These are phyloP conservation scores for Ustilaginoidea virens DNA, from an alignment of 2,329 filamentous ascomycete genomes.

Conservation along the genomic window DNA sequence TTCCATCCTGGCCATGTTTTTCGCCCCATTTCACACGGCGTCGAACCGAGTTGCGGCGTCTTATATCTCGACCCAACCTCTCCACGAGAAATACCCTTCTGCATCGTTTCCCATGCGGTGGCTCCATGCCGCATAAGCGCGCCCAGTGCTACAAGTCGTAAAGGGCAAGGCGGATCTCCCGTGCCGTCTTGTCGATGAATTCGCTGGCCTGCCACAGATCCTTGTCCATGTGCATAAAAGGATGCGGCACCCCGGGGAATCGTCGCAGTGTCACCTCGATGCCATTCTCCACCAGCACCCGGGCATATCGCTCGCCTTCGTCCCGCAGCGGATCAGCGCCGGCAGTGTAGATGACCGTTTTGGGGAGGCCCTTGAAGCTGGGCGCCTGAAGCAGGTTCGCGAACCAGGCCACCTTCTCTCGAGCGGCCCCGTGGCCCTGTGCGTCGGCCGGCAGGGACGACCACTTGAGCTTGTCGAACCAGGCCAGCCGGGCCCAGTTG, in stretches of 20 bases:
- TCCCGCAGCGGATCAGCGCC: constrained; percentile 29
- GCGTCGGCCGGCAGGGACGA: constrained; percentile 9
- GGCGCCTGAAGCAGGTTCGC: constrained; percentile 20
- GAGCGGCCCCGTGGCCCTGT: constrained; percentile 5
- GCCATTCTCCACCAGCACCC: constrained; percentile 24
- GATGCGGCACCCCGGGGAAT: constrained; percentile 31
- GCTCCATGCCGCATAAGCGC: too few relatives aligned
- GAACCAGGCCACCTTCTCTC: constrained; percentile 11
- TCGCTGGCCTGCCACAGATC: constrained; percentile 19
- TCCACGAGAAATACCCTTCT: too few relatives aligned
- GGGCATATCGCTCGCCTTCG: constrained; percentile 31
- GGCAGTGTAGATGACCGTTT: constrained; percentile 26
- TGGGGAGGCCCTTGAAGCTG: constrained; percentile 16
- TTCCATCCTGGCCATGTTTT: too few relatives aligned
- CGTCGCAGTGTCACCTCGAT: constrained; percentile 28
- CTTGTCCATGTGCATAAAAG: constrained; percentile 33
- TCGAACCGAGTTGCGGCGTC: too few relatives aligned
- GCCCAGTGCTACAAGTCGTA: too few relatives aligned
- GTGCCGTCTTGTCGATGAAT: constrained; percentile 17
- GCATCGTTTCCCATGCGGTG: too few relatives aligned
- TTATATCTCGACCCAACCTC: too few relatives aligned
- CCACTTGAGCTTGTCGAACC: constrained; percentile 22
- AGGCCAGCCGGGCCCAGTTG: constrained; percentile 26
- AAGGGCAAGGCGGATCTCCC: constrained; percentile 15
- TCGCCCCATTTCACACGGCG: too few relatives aligned